phyloP scores from a whole-genome alignment of 2,329 filamentous ascomycete genomes.

The Apiospora koreana region DNA sequence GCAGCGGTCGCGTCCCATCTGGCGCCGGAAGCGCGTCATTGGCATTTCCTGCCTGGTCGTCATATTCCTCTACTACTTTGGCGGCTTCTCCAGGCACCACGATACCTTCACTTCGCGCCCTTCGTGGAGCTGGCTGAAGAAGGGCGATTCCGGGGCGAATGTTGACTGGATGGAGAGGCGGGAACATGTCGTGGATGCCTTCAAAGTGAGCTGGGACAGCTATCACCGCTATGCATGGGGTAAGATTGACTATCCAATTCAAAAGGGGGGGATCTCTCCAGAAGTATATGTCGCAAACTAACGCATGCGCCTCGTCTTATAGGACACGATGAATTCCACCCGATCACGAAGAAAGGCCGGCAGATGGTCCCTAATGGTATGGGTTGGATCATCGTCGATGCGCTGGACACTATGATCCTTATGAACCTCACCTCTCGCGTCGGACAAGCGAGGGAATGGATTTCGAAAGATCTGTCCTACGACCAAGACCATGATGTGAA shows the following conservation, averaged over 20 bases:
- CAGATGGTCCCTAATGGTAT: conserved; percentile 88
- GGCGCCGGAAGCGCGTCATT: conserved; percentile 63
- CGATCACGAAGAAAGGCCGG: conserved; percentile 73
- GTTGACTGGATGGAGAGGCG: conserved; percentile 78
- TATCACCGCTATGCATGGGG: conserved; percentile 96
- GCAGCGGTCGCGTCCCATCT: conserved; percentile 58
- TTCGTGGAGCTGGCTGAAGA: conserved; percentile 58
- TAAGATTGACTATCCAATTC: conserved; percentile 44
- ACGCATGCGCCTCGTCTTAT: not conserved
- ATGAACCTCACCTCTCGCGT: conserved; percentile 95
- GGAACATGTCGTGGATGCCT: conserved; percentile 83
- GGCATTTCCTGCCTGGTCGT: conserved; percentile 56
- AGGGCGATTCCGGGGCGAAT: conserved; percentile 41
- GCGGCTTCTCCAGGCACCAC: conserved; percentile 51
- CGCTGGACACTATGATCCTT: conserved; percentile 93
- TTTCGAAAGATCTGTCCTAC: conserved; percentile 77
- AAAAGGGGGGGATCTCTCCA: not conserved
- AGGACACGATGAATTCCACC: conserved; percentile 86
- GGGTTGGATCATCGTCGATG: conserved; percentile 98
- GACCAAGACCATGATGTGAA: conserved; percentile 95
- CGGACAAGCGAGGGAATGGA: conserved; percentile 84
- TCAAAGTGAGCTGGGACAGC: conserved; percentile 87
- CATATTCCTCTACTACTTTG: conserved; percentile 68
- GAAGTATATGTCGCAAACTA: not conserved
- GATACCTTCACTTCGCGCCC: conserved; percentile 38